Evolutionary conservation across 768 basidiomycete species (phyloP), one percentile per base, ranked within the genome.

Genomic region (Myochromella boudieri): DNA sequence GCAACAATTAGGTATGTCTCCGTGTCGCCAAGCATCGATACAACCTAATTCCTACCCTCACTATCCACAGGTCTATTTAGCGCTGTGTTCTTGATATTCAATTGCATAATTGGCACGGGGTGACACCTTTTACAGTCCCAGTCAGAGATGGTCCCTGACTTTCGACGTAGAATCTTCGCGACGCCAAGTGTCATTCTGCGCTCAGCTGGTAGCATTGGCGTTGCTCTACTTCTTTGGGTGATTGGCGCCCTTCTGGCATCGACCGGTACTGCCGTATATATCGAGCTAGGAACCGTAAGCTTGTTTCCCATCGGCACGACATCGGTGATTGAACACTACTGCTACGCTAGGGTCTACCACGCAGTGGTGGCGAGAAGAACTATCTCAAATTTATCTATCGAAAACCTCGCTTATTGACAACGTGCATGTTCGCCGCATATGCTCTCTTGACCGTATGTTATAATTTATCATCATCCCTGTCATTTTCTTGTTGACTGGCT

Each of bases 301-400:
- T 24, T 15, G n/a, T 37, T 32, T 36, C 15, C 39, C 41, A 18
- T 10, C 33, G n/a, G 17, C 21, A 24, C 21, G 7, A 14, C 3
- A 29, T 36, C 17, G 40, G 10, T 12, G 32, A 36, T 37, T 40
- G 18, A 41, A 38, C 20, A 28, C 18, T 27, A n/a, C 37, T 18
- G 3, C 37, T 37, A 29, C 50, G 39, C 43, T 45, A 86, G 82
- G 84, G 80, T 18, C 68, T 89, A 1, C 85, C 85, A 2, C 68
- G 78, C 4, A 86, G 74, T 42, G 85, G 85, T 1, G 86, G 82
- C 1, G 85, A 87, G 67, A 87, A 87, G 66, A 84, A 81, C 42
- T 89, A 87, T 53, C 63, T 87, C 34, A 82, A 86, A 51, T 85
- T 73, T 58, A 75, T 85, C 21, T 87, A 77, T 61, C 68, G 75